These are phyloP conservation scores for Alternaria brassicicola DNA, from an alignment of 2,329 filamentous ascomycete genomes.

Conservation along the genomic window DNA sequence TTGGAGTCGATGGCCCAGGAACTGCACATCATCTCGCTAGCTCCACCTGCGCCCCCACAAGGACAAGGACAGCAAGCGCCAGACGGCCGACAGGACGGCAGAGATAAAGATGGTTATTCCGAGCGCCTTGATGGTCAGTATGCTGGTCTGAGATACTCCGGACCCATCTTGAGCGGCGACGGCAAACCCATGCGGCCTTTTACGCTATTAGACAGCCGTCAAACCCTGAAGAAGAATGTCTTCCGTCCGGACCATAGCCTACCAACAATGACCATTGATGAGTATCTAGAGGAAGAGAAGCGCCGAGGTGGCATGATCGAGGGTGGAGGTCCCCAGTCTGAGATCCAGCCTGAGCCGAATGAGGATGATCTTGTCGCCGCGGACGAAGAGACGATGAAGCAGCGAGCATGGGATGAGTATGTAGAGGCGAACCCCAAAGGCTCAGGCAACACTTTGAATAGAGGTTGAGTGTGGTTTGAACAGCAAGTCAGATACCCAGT, in stretches of 20 bases:
- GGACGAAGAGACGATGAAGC: conserved; percentile 91
- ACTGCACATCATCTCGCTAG: conserved; percentile 77
- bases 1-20: conserved; percentile 90
- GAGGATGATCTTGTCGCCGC: conserved; percentile 90
- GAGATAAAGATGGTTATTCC: conserved; percentile 63
- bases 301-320: conserved; percentile 86
- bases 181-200: conserved; percentile 92
- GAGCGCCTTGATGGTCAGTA: conserved; percentile 72
- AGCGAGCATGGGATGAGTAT: conserved; percentile 93
- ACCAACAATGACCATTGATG: conserved; percentile 97
- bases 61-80: conserved; percentile 44
- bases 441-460: conserved; percentile 81
- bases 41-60: conserved; percentile 62
- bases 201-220: conserved; percentile 78
- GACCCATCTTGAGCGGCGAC: conserved; percentile 75
- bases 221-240: conserved; percentile 77
- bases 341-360: conserved; percentile 72
- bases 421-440: conserved; percentile 87
- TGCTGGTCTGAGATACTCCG: conserved; percentile 56
- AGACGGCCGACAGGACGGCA: conserved; percentile 56
- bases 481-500: conserved; percentile 20
- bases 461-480: conserved; percentile 57
- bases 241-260: conserved; percentile 91
- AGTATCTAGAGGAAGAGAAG: conserved; percentile 92
- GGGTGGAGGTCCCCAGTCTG: conserved; percentile 80